Base-by-base conservation (phyloP, 345 rosid genomes). In the Lepidium africanum region DNA sequence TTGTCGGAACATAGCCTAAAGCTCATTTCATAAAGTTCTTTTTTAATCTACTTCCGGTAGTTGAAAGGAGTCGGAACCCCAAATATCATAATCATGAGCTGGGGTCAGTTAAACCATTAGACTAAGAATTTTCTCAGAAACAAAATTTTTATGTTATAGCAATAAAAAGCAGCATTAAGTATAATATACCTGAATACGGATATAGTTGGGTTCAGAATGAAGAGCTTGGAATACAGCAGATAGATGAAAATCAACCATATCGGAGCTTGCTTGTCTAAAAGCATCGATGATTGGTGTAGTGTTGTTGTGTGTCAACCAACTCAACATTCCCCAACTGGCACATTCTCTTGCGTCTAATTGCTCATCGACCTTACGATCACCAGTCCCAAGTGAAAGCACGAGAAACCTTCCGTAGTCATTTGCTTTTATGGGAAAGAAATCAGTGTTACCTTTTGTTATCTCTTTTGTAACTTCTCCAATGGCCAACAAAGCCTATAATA, bases 311-410 rank as follows among this genome's bases (percentile, higher is more conserved):
- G 80, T 81, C 49, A 85, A 76, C 94, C 94, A 87, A 25, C 88
- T 85, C 41, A 85, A 9, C 30, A 87, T 1, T 8, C 87, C 90
- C 94, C 94, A 87, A 30, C 69, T 71, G 4, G 91, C 88, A 4
- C 79, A 85, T 17, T 76, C 63, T 0, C 17, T 1, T 0, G 94
- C 94, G 13, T 21, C 40, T 57, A 66, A 84, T 63, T 80, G 82
- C 37, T 69, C 76, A 38, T 79, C 80, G 0, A 10, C 13, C 42
- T 79, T 85, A 14, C 30, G 55, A 1, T 73, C 30, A 1, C 94
- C 89, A 0, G 91, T 82, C 39, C 94, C 94, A 10, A 84, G 67
- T 0, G 94, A 87, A 11, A 87, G 69, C 3, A 87, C 85, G 25
- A 84, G 65, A 67, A 79, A 80, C 38, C 84, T 65, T n/a, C 63